phyloP scores from a whole-genome alignment of 2,329 filamentous ascomycete genomes.

The Pyrenophora graminea region DNA sequence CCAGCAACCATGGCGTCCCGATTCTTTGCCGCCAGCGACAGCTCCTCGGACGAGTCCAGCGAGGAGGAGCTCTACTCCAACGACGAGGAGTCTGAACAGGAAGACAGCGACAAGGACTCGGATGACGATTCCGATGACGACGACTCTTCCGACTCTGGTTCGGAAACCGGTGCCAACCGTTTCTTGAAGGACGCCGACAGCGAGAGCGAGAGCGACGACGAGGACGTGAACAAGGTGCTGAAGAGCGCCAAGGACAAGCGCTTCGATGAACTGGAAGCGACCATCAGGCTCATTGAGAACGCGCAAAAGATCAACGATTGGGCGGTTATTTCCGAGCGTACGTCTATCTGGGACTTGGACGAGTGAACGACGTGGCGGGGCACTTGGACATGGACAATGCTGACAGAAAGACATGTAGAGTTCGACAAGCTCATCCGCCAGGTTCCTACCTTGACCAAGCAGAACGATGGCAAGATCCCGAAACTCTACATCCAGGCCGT shows the following conservation, averaged over 20 bases:
- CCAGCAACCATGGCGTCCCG: slow-evolving; percentile 64
- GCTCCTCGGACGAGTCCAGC: slow-evolving; percentile 90
- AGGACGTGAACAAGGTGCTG: slow-evolving; percentile 82
- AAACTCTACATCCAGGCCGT: slow-evolving; percentile 93
- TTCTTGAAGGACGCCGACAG: slow-evolving; percentile 84
- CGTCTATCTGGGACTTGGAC: slow-evolving; percentile 38
- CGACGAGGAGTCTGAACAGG: slow-evolving; percentile 59
- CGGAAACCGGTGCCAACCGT: slow-evolving; percentile 71
- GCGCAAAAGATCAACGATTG: slow-evolving; percentile 97
- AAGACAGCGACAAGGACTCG: slow-evolving; percentile 57
- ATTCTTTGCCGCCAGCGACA: slow-evolving; percentile 96
- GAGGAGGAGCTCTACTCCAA: slow-evolving; percentile 95
- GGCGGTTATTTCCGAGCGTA: slow-evolving; percentile 88
- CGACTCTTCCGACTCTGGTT: slow-evolving; percentile 58
- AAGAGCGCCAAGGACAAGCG: slow-evolving; percentile 99
- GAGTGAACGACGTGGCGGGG: slow-evolving; percentile 5
- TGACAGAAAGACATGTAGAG: slow-evolving; percentile 59
- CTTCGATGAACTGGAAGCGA: slow-evolving; percentile 87
- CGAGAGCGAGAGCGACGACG: slow-evolving; percentile 80
- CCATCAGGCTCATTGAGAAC: slow-evolving; percentile 91
- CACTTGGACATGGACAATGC: slow-evolving; percentile 17
- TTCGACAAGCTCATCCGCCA: slow-evolving; percentile 94
- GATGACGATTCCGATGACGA: slow-evolving; percentile 64
- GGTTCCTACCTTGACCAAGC: slow-evolving; percentile 60
- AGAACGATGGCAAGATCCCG: slow-evolving; percentile 74